phyloP scores from a whole-genome alignment of 306 rosid species.

The Cucurbita maxima region DNA sequence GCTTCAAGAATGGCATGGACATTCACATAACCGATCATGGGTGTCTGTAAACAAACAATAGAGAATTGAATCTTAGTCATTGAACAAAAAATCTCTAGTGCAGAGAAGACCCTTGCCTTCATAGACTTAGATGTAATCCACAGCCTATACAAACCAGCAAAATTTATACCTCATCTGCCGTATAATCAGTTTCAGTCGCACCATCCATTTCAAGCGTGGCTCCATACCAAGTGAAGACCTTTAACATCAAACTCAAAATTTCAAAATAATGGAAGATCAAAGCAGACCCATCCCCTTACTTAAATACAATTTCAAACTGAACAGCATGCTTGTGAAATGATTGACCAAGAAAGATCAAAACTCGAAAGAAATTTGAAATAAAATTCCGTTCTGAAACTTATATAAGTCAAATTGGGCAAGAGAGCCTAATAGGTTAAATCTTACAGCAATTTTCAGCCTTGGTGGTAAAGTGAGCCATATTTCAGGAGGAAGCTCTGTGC shows the following conservation, averaged over 20 bases:
- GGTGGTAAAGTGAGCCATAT: slow-evolving; percentile 85
- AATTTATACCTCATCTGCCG: slow-evolving; percentile 70
- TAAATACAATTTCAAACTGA: neutral
- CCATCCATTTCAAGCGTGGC: slow-evolving; percentile 94
- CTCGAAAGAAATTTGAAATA: neutral
- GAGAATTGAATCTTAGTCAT: neutral
- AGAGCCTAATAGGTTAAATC: neutral
- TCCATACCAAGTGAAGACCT: slow-evolving; percentile 89
- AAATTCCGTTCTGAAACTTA: neutral
- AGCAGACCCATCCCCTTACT: neutral
- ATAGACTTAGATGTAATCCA: neutral
- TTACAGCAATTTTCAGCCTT: slow-evolving; percentile 71
- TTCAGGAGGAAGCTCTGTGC: slow-evolving; percentile 87
- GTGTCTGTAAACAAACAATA: slow-evolving; percentile 35
- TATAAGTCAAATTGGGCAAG: neutral
- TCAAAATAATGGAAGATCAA: neutral
- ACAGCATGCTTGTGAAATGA: neutral
- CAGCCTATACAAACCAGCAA: neutral
- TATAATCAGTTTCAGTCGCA: slow-evolving; percentile 67
- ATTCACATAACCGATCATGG: slow-evolving; percentile 85
- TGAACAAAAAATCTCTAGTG: neutral
- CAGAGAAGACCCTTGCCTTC: neutral
- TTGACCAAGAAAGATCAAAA: neutral
- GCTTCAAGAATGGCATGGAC: slow-evolving; percentile 79
- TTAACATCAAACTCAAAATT: neutral